Base-by-base conservation (phyloP, 305 asterid species). In the Plantago coronopus region DNA sequence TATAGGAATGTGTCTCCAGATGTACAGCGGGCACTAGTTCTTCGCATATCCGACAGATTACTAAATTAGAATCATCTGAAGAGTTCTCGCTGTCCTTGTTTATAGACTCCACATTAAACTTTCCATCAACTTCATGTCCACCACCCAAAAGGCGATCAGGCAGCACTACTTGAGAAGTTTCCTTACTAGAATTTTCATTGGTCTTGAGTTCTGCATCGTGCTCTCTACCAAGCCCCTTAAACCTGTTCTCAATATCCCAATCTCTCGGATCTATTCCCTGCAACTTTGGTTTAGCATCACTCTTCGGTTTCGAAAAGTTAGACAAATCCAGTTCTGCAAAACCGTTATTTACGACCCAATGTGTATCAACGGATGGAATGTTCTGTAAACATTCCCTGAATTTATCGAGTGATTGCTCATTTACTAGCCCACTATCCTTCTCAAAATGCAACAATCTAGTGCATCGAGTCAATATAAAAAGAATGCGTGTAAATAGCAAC, bases 41-140 rank as follows among this genome's bases (percentile, higher is more conserved):
- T 73, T 91, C 98, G 44, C 98, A 91, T 75, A 91, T 91, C 77
- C 98, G 84, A 69, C 98, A 91, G 54, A 91, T 91, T 22, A 86
- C 91, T 59, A 76, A 71, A 81, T 66, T 73, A 73, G 87, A 74
- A 78, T 88, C 90, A 69, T 80, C 89, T 29, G 63, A 38, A 72
- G 21, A 64, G 48, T 76, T 71, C 53, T 82, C 87, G 64, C 77
- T 87, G 64, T 74, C 87, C 77, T 53, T 51, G 71, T 68, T 80
- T 54, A 64, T 31, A 48, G 76, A 54, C 67, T 79, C 86, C 66
- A 76, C 78, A 67, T 53, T 70, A 63, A 73, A 68, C 63, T 62
- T 69, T 59, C 63, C 83, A 69, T 74, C 76, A 57, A 51, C 25
- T 69, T 66, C 64, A 54, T 71, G 77, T 23, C 55, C 70, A 31